phyloP scores from a whole-genome alignment of 176 grass and related monocot species.

The Themeda triandra region DNA sequence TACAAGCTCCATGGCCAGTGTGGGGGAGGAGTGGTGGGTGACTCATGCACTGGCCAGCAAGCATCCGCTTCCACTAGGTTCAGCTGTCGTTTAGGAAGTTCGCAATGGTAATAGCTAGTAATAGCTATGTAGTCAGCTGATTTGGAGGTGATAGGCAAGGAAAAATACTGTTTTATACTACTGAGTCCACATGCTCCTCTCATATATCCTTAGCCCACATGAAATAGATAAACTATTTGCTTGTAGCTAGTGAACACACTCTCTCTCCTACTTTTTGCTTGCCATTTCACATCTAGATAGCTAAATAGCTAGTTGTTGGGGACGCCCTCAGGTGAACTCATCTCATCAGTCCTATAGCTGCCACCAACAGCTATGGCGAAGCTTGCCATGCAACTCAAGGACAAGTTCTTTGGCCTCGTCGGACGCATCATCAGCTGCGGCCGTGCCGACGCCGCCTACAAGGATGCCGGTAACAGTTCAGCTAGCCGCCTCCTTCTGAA shows the following conservation, averaged over 20 bases:
- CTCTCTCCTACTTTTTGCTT: too few species aligned
- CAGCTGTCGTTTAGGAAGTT: too few species aligned
- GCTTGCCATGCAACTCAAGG: conserved; percentile 40
- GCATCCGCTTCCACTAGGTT: neutral
- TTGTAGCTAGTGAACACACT: too few species aligned
- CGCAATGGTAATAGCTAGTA: too few species aligned
- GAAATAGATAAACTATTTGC: too few species aligned
- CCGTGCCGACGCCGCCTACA: conserved; percentile 1
- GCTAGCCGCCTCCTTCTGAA: neutral
- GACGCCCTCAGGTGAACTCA: neutral
- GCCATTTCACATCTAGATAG: too few species aligned
- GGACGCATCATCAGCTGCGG: conserved; percentile 39
- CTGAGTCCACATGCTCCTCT: too few species aligned
- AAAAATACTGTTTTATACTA: too few species aligned
- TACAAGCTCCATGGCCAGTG: neutral
- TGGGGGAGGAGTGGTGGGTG: neutral
- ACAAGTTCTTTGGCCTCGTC: conserved; percentile 40
- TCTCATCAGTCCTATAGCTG: neutral
- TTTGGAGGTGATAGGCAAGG: too few species aligned
- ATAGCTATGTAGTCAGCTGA: too few species aligned
- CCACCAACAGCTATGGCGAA: conserved; percentile 31
- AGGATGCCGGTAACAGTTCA: neutral
- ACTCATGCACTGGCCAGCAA: neutral
- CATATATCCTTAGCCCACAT: too few species aligned
- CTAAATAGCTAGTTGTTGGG: too few species aligned